Conservation (phyloP, 768 basidiomycete species). For the Suillus tomentosus region DNA sequence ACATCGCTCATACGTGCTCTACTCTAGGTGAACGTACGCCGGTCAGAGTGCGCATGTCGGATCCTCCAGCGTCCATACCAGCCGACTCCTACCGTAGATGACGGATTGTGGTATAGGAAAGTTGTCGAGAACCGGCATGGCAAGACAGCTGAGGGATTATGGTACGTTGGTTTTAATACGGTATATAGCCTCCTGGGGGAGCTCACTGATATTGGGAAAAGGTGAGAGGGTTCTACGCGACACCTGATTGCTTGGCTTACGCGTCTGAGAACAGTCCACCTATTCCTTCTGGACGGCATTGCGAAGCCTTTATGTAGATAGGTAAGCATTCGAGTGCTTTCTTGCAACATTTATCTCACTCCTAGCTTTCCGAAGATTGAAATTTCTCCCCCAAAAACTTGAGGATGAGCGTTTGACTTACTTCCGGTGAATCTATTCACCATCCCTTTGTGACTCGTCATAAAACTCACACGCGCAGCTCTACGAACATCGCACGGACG, state of each 20-base stretch:
- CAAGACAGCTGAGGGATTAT: conserved; percentile 54
- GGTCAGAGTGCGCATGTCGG: conserved; percentile 64
- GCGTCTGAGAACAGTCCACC: conserved; percentile 51
- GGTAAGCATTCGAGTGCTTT: conserved; percentile 38
- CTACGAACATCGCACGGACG: too few relatives aligned
- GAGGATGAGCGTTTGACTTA: too few relatives aligned
- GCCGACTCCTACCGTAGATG: conserved; percentile 40
- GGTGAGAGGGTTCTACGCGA: background rate
- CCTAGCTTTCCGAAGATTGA: conserved; percentile 45
- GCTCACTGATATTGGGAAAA: conserved; percentile 58
- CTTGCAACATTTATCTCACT: background rate
- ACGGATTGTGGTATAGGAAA: conserved; percentile 41
- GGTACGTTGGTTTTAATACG: conserved; percentile 43
- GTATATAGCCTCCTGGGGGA: conserved; percentile 52
- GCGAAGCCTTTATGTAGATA: conserved; percentile 66
- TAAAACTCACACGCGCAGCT: too few relatives aligned
- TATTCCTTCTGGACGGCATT: conserved; percentile 60
- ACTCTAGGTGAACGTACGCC: conserved; percentile 42
- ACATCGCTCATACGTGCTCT: too few relatives aligned
- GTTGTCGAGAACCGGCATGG: conserved; percentile 64
- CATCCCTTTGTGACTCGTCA: too few relatives aligned
- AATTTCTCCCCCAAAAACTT: conserved; percentile 53
- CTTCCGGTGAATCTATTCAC: too few relatives aligned
- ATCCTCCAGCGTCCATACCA: conserved; percentile 64
- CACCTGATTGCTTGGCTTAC: conserved; percentile 11